Evolutionary conservation across 495 filamentous ascomycete genomes (phyloP).

Genomic region (Lophiostoma macrostomum): DNA sequence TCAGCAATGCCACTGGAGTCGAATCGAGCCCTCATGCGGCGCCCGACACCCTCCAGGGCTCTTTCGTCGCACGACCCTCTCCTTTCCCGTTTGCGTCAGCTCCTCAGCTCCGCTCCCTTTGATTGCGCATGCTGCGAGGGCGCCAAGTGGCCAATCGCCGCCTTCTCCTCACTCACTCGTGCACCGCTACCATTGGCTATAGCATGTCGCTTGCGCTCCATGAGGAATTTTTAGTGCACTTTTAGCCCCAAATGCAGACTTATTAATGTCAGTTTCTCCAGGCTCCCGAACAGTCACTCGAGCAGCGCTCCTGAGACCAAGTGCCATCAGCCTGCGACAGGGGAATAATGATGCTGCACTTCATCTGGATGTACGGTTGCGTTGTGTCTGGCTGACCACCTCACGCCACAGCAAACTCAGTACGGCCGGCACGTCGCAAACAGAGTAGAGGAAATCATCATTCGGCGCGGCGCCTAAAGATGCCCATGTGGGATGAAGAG

Average conservation of each 20-base stretch:
- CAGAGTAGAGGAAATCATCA: neutral
- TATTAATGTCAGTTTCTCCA: slow-evolving; percentile 7
- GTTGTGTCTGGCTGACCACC: neutral
- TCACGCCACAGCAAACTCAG: neutral
- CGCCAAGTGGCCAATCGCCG: slow-evolving; percentile 5
- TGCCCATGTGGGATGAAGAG: neutral
- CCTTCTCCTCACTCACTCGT: slow-evolving; percentile 11
- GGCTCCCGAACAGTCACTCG: slow-evolving; percentile 1
- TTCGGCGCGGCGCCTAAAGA: neutral
- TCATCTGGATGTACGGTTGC: slow-evolving; percentile 19
- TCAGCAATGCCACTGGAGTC: too few relatives aligned
- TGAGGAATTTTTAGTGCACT: neutral
- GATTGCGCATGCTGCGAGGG: slow-evolving; percentile 23
- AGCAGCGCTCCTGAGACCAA: neutral
- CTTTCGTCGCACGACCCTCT: neutral
- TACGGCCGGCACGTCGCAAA: neutral
- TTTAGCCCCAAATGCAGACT: slow-evolving; percentile 7
- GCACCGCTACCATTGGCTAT: slow-evolving; percentile 1
- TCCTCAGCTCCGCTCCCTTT: slow-evolving; percentile 5
- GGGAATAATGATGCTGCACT: slow-evolving; percentile 7
- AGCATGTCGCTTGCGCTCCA: neutral
- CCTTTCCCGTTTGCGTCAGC: neutral
- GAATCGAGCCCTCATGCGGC: too few relatives aligned
- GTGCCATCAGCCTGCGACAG: slow-evolving; percentile 8
- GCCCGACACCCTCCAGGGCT: neutral